Base-by-base conservation (phyloP, 345 rosid species). In the Eucalyptus curtisii region DNA sequence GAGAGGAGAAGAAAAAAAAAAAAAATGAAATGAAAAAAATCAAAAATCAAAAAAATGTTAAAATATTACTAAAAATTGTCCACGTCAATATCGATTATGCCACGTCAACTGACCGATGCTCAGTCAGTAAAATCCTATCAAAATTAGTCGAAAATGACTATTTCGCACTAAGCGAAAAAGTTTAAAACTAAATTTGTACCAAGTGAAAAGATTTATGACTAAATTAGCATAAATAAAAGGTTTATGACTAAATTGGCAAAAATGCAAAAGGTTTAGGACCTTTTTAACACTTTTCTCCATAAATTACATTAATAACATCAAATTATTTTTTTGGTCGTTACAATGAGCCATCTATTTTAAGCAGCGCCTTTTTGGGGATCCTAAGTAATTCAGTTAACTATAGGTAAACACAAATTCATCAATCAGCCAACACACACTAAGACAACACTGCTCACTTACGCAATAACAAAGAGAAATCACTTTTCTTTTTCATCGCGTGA, bases 41-140 rank as follows among this genome's bases (percentile, higher is more conserved):
- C n/a, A 12, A 5, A 55, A 55, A 10, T 10, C 1, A 24, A 55
- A 57, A 57, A 57, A 20, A 55, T 20, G 12, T 20, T 55, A 55
- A 55, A 2, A 4, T 22, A 55, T 55, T 9, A 22, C 3, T 24
- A 57, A 57, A 57, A 57, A 1, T 24, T 57, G 30, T 57, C 13
- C 13, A 24, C 3, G 13, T 24, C 30, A 2, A 0, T 22, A 15
- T 16, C 3, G 2, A 50, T 50, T 16, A 0, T 50, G 53, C 4
- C 20, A 50, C 1, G 1, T 50, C 53, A 50, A 50, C 0, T 7
- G 0, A 50, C 22, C 22, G 0, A 3, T 50, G 22, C 55, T 50
- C 20, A 16, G 0, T 50, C 0, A 17, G 8, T 0, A 50, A 50
- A 50, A 50, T 50, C 2, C 4, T 0, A 0, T 50, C 55, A 50